Evolutionary conservation across 2,329 filamentous ascomycete species (phyloP), one percentile per base, ranked within the genome.

Genomic region (Xylaria sp.): DNA sequence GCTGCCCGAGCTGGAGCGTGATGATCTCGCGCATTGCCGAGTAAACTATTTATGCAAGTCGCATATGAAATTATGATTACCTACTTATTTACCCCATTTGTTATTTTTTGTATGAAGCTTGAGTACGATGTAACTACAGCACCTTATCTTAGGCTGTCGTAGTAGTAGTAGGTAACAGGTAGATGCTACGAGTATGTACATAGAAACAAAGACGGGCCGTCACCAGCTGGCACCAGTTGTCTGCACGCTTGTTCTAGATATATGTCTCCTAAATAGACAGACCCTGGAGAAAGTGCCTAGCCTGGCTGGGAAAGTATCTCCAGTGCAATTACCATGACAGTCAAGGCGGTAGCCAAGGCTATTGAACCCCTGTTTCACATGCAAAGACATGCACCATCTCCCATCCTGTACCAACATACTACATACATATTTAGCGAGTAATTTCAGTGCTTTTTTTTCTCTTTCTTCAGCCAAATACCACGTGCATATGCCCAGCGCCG

Each of bases 1-100:
- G 90, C 79, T 97, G 92, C 52, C 96, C 96, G 69, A 98, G 90
- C 85, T 99, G 96, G 55, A 99, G 85, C 0, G 95, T 98, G 70
- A 99, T 86, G 70, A 98, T 94, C 82, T 99, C 96, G 82, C 94
- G 94, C 96, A 99, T 98, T 68, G 36, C 61, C 46, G 28, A 33
- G 54, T 25, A 39, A 31, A 48, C n/a, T 23, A 23, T 15, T 2
- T 52, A 25, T 56, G 10, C 33, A 23, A 28, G 41, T 51, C 18
- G 20, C n/a, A 41, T 28, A n/a, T 15, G 9, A 18, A 43, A 46
- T 39, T 10, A 23, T n/a, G 31, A n/a, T 33, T 56, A 36, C 39
- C 39, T 25, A 39, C 7, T 18, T 25, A 3, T 57, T 57, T 25
- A 25, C 2, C 25, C 7, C 12, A 57, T 33, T 55, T 33, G 2